Evolutionary conservation across 495 filamentous ascomycete species (phyloP), one percentile per base, ranked within the genome.

Genomic region (Xylaria venustula): DNA sequence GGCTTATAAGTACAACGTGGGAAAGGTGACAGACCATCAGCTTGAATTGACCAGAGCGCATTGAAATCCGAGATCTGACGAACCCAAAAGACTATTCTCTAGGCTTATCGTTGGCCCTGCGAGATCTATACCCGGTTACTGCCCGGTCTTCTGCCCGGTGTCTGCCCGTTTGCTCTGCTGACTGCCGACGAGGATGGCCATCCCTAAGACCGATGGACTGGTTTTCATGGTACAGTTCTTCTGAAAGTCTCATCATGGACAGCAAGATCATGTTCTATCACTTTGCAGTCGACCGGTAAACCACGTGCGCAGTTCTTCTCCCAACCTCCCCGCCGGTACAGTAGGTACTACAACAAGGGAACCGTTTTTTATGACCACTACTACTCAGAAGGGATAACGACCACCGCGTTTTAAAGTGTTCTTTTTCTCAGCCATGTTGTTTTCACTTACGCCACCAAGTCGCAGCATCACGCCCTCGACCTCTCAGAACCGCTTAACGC

Each of bases 91-190:
- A 23, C n/a, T n/a, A n/a, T n/a, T n/a, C n/a, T n/a, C n/a, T 40
- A 30, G 12, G 50, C 32, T 53, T 25, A 53, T 53, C 9, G 32
- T 53, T 7, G 32, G 37, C 50, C 50, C 50, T 32, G 34, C 52
- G 37, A 30, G 37, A 26, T n/a, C n/a, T n/a, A n/a, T n/a, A n/a
- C n/a, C n/a, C n/a, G n/a, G n/a, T n/a, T n/a, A n/a, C n/a, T n/a
- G n/a, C n/a, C n/a, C n/a, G n/a, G n/a, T n/a, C n/a, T n/a, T n/a
- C n/a, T n/a, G n/a, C n/a, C n/a, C n/a, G n/a, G n/a, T n/a, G n/a
- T n/a, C n/a, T n/a, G n/a, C n/a, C n/a, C n/a, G n/a, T n/a, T n/a
- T 28, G 52, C 52, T 34, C 22, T 54, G 52, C 52, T 54, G 52
- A 54, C 52, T 7, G 23, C 7, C 53, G 53, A 34, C 40, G 32